Base-by-base conservation (phyloP, 495 filamentous ascomycete species). In the Hypoxylon perforatum region DNA sequence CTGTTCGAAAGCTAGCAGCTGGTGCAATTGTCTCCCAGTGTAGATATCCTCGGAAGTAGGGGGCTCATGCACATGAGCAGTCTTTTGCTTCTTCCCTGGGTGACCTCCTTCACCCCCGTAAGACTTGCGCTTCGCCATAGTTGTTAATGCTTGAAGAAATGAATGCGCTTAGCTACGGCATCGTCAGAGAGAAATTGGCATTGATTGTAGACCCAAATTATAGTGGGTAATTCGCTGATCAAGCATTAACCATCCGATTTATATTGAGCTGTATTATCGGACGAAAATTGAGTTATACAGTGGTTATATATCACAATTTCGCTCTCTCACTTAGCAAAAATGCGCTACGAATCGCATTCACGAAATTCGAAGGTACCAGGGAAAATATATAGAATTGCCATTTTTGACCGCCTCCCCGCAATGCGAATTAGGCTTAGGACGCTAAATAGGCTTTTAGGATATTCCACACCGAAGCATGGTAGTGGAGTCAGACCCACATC, bases 1-100 rank as follows among this genome's bases (percentile, higher is more conserved):
- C 72, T 92, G 90, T 45, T 86, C 80, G 65, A 92, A 92, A 59
- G 81, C 73, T n/a, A 93, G 81, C 35, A 91, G 73, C 12, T 86
- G 77, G 46, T 80, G 82, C 48, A 94, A 73, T 67, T 93, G 88
- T 54, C 79, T 79, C 30, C 79, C 78, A 12, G 87, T 86, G 17
- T 80, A 77, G 21, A 92, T 81, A n/a, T 85, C 80, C 47, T 85
- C 78, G n/a, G 74, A 79, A 9, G 80, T 82, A 28, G 81, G 81
- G 3, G 79, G 72, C 25, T 83, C 80, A 61, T 84, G 81, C 41
- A 78, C 76, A 55, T 74, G 72, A 35, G 46, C 58, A 51, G 63
- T 74, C 69, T 74, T 74, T 38, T 72, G 69, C 55, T 74, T 74
- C 60, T 74, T 74, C 18, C 69, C 33, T 58, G 61, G 22, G 15